Conservation (phyloP, 2,329 filamentous ascomycete species). For the Rachicladosporium sp. region DNA sequence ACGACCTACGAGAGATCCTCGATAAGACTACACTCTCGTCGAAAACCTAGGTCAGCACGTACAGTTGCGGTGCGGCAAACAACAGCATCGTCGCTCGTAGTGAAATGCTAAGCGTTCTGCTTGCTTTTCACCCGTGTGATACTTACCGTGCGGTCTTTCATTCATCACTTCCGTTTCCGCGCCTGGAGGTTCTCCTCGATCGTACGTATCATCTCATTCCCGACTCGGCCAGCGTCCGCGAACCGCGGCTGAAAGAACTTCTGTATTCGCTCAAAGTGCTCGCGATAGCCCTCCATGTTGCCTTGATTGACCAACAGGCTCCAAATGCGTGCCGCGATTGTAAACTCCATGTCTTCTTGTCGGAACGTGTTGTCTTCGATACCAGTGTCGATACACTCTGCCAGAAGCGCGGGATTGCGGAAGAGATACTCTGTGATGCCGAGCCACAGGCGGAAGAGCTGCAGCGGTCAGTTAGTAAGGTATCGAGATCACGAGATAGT, state of each 20-base stretch:
- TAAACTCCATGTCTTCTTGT: slow-evolving; percentile 94
- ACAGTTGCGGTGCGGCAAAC: no score
- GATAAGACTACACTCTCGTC: no score
- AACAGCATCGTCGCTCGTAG: no score
- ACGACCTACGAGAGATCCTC: no score
- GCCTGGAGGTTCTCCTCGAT: slow-evolving; percentile 64
- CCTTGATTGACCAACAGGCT: slow-evolving; percentile 84
- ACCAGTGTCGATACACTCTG: slow-evolving; percentile 74
- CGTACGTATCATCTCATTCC: slow-evolving; percentile 94
- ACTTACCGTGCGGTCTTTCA: no score
- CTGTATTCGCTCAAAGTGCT: slow-evolving; percentile 84
- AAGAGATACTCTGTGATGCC: slow-evolving; percentile 97
- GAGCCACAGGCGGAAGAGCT: slow-evolving; percentile 87
- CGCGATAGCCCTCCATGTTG: slow-evolving; percentile 84
- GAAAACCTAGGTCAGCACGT: no score
- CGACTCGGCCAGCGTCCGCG: slow-evolving; percentile 71
- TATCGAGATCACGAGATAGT: background rate
- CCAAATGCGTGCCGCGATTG: slow-evolving; percentile 92
- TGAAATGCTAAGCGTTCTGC: no score
- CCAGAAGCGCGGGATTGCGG: slow-evolving; percentile 65
- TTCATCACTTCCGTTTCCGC: slow-evolving; percentile 1
- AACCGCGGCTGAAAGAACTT: slow-evolving; percentile 85
- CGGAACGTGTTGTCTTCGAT: slow-evolving; percentile 84
- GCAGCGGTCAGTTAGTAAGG: no score
- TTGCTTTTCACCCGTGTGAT: no score